Evolutionary conservation across 176 grass and related monocot genomes (phyloP).

Genomic region (Lolium multiflorum): DNA sequence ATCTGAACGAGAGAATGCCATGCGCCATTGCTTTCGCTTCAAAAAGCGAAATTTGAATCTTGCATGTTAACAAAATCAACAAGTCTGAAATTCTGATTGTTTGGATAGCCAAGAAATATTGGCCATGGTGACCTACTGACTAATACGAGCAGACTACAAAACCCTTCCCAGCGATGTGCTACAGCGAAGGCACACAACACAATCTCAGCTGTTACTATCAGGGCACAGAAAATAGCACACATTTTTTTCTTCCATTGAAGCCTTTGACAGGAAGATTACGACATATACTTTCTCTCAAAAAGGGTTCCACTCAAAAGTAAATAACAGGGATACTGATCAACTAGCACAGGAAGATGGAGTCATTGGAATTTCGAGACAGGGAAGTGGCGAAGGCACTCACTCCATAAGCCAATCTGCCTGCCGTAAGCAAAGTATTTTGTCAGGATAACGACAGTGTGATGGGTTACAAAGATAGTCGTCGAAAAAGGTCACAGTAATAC

Average conservation of each 20-base stretch:
- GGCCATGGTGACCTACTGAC: background rate
- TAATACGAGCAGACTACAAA: background rate
- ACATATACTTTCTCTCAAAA: background rate
- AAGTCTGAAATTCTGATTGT: background rate
- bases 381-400: background rate
- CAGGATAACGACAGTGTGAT: background rate
- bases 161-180: background rate
- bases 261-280: background rate
- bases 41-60: background rate
- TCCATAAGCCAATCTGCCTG: background rate
- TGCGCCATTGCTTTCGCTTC: background rate
- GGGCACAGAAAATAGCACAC: background rate
- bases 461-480: background rate
- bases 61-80: conserved; percentile 22
- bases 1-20: background rate
- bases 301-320: background rate
- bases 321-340: background rate
- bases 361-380: background rate
- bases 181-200: background rate
- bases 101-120: conserved; percentile 3
- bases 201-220: background rate
- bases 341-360: no score
- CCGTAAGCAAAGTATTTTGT: background rate
- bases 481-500: conserved; percentile 22
- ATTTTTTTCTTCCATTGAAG: background rate